Percentiles rank a stretch among this genome's conserved stretches.
phyloP scores from a whole-genome alignment of 1,284 basidiomycete genomes.

The Cryptococcus sp. region DNA sequence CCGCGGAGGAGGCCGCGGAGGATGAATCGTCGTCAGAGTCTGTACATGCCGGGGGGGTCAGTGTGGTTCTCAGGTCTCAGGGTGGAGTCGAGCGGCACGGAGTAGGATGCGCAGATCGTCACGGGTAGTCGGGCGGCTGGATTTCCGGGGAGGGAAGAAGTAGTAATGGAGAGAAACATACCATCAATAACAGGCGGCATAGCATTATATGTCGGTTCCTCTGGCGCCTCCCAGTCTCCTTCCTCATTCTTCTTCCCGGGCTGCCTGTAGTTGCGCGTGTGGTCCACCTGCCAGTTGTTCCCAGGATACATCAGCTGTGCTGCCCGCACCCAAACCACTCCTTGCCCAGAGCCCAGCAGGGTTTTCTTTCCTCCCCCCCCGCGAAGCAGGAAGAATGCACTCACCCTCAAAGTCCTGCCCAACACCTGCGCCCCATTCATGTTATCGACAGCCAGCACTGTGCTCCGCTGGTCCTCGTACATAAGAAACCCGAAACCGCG shows the following conservation, averaged over 20 bases:
- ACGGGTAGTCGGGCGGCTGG: neutral
- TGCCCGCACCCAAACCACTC: no score
- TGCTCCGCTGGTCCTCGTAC: conserved; percentile 98
- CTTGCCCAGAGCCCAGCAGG: no score
- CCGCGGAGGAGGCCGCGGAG: conserved; percentile 63
- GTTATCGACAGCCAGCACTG: conserved; percentile 95
- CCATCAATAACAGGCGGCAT: conserved; percentile 67
- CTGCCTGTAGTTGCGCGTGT: conserved; percentile 91
- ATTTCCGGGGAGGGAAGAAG: neutral
- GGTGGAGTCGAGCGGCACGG: neutral
- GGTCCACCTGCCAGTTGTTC: conserved; percentile 64
- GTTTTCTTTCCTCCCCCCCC: no score
- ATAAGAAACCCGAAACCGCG: conserved; percentile 95
- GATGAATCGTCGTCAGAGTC: conserved; percentile 45
- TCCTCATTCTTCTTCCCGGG: conserved; percentile 73
- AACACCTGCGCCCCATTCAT: conserved; percentile 90
- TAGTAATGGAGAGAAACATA: conserved; percentile 47
- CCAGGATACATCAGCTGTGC: neutral
- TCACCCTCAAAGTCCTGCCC: conserved; percentile 72
- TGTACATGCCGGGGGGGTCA: neutral
- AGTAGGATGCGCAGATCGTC: neutral
- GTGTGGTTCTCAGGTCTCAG: neutral
- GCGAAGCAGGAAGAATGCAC: conserved; percentile 5
- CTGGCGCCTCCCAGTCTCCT: conserved; percentile 82
- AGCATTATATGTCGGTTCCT: conserved; percentile 80